phyloP scores from a whole-genome alignment of 768 basidiomycete species.

The Phylloporus sp. region DNA sequence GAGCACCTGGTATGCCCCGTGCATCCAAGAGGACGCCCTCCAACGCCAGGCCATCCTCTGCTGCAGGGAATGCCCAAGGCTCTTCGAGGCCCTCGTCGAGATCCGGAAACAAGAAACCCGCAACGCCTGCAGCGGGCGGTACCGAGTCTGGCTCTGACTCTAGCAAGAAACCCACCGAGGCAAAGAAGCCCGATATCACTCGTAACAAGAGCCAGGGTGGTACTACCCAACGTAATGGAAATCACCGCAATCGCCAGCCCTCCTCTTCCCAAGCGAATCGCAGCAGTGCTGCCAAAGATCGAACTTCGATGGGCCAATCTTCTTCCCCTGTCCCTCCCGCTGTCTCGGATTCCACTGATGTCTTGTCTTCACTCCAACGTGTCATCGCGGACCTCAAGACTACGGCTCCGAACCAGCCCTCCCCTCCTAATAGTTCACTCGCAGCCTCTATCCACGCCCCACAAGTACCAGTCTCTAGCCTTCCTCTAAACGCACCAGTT shows the following conservation, averaged over 20 bases:
- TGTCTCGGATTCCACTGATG: slow-evolving; percentile 67
- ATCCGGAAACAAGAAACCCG: slow-evolving; percentile 58
- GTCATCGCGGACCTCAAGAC: slow-evolving; percentile 94
- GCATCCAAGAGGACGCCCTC: slow-evolving; percentile 58
- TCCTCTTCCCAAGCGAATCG: slow-evolving; percentile 58
- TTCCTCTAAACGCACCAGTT: slow-evolving; percentile 64
- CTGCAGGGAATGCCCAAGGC: slow-evolving; percentile 41
- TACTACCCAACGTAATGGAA: slow-evolving; percentile 41
- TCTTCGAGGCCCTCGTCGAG: slow-evolving; percentile 60
- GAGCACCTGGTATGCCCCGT: slow-evolving; percentile 47
- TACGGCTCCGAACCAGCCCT: slow-evolving; percentile 53
- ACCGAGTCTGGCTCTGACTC: slow-evolving; percentile 73
- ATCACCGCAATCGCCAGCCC: slow-evolving; percentile 54
- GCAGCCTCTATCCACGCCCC: slow-evolving; percentile 45
- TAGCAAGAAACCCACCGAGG: slow-evolving; percentile 55
- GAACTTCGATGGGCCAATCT: slow-evolving; percentile 36
- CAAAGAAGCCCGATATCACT: slow-evolving; percentile 46
- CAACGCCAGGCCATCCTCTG: slow-evolving; percentile 38
- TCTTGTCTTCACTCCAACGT: slow-evolving; percentile 82
- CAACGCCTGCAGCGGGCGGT: slow-evolving; percentile 34
- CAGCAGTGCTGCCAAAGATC: slow-evolving; percentile 47
- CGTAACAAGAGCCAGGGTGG: slow-evolving; percentile 54
- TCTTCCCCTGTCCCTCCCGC: slow-evolving; percentile 48
- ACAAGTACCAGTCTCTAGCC: slow-evolving; percentile 44
- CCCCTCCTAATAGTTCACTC: slow-evolving; percentile 37